Evolutionary conservation across 306 rosid genomes (phyloP).

Genomic region (Fragaria nilgerrensis): DNA sequence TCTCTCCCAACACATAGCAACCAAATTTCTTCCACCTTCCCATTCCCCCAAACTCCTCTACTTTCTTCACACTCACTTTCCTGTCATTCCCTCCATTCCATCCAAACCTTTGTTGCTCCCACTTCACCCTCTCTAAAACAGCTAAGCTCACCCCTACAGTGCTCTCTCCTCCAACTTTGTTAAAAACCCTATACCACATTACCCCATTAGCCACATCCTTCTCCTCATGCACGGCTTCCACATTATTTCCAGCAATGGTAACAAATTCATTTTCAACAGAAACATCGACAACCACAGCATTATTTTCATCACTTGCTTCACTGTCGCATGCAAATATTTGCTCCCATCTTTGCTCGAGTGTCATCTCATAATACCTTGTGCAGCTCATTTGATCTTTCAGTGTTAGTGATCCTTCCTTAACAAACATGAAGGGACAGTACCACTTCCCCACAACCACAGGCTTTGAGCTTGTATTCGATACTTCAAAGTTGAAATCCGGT

Average conservation of each 20-base stretch:
- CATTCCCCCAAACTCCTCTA: constrained; percentile 46
- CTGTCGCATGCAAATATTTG: constrained; percentile 21
- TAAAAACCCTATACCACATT: constrained; percentile 4
- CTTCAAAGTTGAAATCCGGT: constrained; percentile 28
- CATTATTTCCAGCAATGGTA: constrained; percentile 15
- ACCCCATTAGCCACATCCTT: constrained; percentile 11
- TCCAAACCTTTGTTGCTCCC: constrained; percentile 42
- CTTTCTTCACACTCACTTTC: constrained; percentile 37
- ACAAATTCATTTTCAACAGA: constrained; percentile 33
- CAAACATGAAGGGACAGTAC: constrained; percentile 38
- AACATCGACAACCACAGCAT: constrained; percentile 20
- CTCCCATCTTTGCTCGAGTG: constrained; percentile 43
- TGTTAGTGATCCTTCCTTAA: constrained; percentile 17
- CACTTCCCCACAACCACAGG: constrained; percentile 35
- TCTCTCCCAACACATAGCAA: constrained; percentile 41
- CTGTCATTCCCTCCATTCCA: constrained; percentile 31
- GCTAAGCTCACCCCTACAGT: constrained; percentile 47
- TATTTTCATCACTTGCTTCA: background rate
- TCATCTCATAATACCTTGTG: constrained; percentile 29
- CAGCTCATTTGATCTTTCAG: constrained; percentile 10
- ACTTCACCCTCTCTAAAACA: constrained; percentile 59
- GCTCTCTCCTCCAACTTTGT: constrained; percentile 40
- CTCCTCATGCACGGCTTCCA: constrained; percentile 31
- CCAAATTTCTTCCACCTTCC: constrained; percentile 35
- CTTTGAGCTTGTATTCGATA: background rate